Percentiles rank a stretch among this genome's conserved stretches.
Conservation (phyloP, 2,329 filamentous ascomycete genomes). For the Macrophomina phaseolina region DNA sequence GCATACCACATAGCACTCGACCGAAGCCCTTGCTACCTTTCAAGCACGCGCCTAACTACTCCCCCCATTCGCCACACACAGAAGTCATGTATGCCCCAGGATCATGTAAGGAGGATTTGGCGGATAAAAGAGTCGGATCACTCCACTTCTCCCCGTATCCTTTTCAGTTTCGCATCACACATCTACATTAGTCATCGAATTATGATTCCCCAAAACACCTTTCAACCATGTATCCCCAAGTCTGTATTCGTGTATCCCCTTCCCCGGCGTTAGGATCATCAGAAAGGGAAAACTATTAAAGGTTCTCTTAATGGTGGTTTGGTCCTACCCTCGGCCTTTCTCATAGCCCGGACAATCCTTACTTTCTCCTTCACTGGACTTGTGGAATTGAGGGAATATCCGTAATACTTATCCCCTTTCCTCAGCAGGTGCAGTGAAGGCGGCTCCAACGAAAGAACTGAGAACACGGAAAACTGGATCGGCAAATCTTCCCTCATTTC, state of each 20-base stretch:
- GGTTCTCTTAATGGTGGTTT: slow-evolving; percentile 6
- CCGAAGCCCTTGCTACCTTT: slow-evolving; percentile 23
- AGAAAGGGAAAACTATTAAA: slow-evolving; percentile 3
- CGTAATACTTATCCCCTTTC: no score
- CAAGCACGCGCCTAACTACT: slow-evolving; percentile 26
- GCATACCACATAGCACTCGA: slow-evolving; percentile 18
- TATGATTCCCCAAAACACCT: slow-evolving; percentile 20
- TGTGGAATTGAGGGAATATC: not conserved
- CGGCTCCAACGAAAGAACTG: not conserved
- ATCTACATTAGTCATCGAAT: slow-evolving; percentile 19
- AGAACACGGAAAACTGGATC: not conserved
- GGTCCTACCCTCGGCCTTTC: not conserved
- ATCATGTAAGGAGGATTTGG: slow-evolving; percentile 31
- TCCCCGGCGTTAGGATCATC: slow-evolving; percentile 8
- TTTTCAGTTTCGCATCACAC: slow-evolving; percentile 4
- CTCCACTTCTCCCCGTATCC: slow-evolving; percentile 20
- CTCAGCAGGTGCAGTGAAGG: no score
- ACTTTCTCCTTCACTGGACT: slow-evolving; percentile 26
- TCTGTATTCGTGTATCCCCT: slow-evolving; percentile 14
- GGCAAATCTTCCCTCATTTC: not conserved
- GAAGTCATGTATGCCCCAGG: slow-evolving; percentile 32
- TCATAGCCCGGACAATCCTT: not conserved
- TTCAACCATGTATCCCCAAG: slow-evolving; percentile 16
- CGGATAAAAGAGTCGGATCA: slow-evolving; percentile 23
- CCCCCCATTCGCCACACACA: slow-evolving; percentile 15